These are phyloP conservation scores for Pugionium dolabratum DNA, from an alignment of 345 rosid species.

Conservation along the genomic window DNA sequence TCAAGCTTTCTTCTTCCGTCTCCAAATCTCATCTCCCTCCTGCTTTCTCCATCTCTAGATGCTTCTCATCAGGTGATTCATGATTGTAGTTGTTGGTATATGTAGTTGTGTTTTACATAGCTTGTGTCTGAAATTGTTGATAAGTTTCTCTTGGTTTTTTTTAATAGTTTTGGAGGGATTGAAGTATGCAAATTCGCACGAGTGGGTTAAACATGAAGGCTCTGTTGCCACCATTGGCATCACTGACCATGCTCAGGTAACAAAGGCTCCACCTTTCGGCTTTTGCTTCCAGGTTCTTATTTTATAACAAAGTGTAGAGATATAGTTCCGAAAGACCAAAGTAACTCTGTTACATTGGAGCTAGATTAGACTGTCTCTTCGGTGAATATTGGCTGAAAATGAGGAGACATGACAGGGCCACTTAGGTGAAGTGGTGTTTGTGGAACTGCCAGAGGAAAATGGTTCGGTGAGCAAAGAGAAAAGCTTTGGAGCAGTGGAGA, in stretches of 20 bases:
- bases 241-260: constrained; percentile 17
- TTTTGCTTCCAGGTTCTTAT: no score
- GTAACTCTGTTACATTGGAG: constrained; percentile 1
- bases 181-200: constrained; percentile 86
- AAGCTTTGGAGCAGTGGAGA: neutral
- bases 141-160: neutral
- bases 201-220: constrained; percentile 56
- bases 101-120: constrained; percentile 1
- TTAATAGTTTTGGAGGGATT: constrained; percentile 73
- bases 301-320: no score
- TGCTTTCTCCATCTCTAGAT: no score
- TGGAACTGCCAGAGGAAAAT: constrained; percentile 46
- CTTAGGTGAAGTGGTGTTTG: constrained; percentile 65
- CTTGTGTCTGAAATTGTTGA: constrained; percentile 26
- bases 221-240: no score
- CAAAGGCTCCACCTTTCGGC: neutral
- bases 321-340: no score
- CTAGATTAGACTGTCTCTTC: neutral
- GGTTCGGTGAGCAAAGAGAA: constrained; percentile 53
- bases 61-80: constrained; percentile 40
- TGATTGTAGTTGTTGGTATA: neutral
- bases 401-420: constrained; percentile 55
- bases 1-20: no score
- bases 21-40: no score
- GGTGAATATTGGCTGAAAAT: neutral